Evolutionary conservation across 805 yeast genomes (phyloP), one percentile per base, ranked within the genome.

Genomic region (Candida krabiensis): DNA sequence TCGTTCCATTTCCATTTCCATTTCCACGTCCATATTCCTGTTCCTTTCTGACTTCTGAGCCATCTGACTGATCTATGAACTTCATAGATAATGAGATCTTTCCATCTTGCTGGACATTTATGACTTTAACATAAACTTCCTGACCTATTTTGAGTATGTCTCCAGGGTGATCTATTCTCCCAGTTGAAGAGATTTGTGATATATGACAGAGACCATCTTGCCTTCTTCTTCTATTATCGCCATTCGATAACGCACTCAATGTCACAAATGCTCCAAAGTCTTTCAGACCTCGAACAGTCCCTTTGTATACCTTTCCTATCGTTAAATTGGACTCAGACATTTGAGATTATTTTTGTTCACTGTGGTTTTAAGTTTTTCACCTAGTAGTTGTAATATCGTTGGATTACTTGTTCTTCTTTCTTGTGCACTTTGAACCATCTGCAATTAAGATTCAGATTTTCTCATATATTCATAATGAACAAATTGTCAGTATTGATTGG

Each of bases 191-290:
- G 22, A 90, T 68, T 29, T 80, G 83, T 1, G 96, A 86, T 0
- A 85, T 71, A 55, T 90, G 97, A 26, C 90, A 81, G 13, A 90
- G 65, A 0, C 95, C 96, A 50, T 66, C 79, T 15, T 58, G 56
- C 33, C 38, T 35, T n/a, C 38, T 19, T 17, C 18, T 49, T 47
- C 17, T 44, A 46, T 11, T 55, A 53, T 27, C 52, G 40, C 69
- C 52, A 0, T 71, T 31, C 12, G 26, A 33, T 24, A 38, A 21
- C 1, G 35, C 77, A 5, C 59, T 46, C 1, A 90, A 56, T 8
- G 75, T 60, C 0, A 88, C 74, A 55, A 90, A 91, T 1, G 88
- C 95, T 0, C 98, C 97, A 61, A 79, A 90, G 2, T 73, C 59
- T 29, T 79, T 78, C 1, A 86, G 50, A 30, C 75, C 77, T 32